Percentiles rank a stretch among this genome's conserved stretches.
phyloP scores from a whole-genome alignment of 169 alveolate species.

The Eimeria nieschulzi region DNA sequence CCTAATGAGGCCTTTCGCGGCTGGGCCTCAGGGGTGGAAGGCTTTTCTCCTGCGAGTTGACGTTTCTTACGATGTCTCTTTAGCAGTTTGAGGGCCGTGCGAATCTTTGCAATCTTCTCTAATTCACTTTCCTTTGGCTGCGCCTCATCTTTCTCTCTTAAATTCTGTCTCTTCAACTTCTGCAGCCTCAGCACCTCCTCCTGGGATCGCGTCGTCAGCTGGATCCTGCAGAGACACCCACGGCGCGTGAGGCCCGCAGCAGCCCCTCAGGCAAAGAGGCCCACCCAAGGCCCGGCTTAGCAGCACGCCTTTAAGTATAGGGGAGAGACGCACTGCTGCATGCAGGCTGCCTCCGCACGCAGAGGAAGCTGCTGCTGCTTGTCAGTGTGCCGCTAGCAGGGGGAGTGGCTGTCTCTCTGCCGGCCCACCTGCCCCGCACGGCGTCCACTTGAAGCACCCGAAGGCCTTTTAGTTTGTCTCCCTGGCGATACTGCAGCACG shows the following conservation, averaged over 20 bases:
- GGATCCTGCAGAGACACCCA: background rate
- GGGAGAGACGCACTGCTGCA: too few relatives aligned
- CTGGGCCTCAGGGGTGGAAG: background rate
- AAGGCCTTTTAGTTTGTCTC: background rate
- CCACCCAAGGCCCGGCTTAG: too few relatives aligned
- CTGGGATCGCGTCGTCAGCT: conserved; percentile 16
- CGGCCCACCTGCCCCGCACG: conserved; percentile 1
- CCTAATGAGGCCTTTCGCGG: background rate
- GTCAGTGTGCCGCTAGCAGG: too few relatives aligned
- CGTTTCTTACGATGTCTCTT: background rate
- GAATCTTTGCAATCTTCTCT: background rate
- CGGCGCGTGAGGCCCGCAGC: too few relatives aligned
- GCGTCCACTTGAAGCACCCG: background rate
- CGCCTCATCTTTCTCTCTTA: background rate
- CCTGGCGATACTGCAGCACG: background rate
- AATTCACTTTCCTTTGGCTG: background rate
- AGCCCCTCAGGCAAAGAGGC: too few relatives aligned
- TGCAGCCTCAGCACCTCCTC: conserved; percentile 1
- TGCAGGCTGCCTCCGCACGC: too few relatives aligned
- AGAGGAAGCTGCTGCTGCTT: too few relatives aligned
- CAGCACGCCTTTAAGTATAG: too few relatives aligned
- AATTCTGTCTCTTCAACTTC: background rate
- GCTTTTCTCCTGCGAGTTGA: background rate
- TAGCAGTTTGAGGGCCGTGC: conserved; percentile 16
- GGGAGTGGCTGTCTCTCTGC: too few relatives aligned